Conservation (phyloP, 768 basidiomycete species). For the Collybia nuda region DNA sequence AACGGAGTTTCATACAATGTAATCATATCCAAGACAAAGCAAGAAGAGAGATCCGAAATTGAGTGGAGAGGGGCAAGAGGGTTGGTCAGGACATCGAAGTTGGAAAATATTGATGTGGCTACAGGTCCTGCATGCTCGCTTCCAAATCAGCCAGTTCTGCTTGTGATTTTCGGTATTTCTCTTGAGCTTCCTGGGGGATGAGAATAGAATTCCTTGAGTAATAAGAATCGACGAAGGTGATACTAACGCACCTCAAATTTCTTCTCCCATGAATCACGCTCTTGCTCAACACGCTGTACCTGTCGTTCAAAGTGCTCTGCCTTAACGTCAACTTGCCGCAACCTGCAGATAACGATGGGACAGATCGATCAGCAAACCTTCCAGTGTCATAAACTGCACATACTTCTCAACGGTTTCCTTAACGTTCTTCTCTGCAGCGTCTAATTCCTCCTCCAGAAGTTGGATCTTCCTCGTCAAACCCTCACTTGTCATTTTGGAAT, state of each 20-base stretch:
- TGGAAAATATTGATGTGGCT: slow-evolving; percentile 20
- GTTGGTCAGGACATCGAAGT: slow-evolving; percentile 1
- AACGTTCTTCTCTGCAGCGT: slow-evolving; percentile 92
- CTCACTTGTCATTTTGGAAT: slow-evolving; percentile 71
- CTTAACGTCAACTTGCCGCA: slow-evolving; percentile 96
- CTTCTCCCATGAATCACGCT: slow-evolving; percentile 92
- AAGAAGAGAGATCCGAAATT: slow-evolving; percentile 8
- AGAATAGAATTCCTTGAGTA: slow-evolving; percentile 6
- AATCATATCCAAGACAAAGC: slow-evolving; percentile 9
- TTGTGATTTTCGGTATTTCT: slow-evolving; percentile 74
- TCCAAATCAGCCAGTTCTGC: slow-evolving; percentile 84
- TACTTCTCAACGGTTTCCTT: slow-evolving; percentile 98
- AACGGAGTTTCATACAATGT: slow-evolving; percentile 7
- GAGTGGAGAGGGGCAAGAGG: not conserved
- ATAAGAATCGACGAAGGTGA: not conserved
- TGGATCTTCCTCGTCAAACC: slow-evolving; percentile 80
- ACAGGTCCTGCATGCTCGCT: slow-evolving; percentile 70
- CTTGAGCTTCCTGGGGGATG: slow-evolving; percentile 59
- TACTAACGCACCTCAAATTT: slow-evolving; percentile 78
- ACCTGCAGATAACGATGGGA: slow-evolving; percentile 41
- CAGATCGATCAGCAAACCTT: slow-evolving; percentile 15
- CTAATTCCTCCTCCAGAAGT: slow-evolving; percentile 93
- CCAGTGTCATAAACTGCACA: slow-evolving; percentile 28
- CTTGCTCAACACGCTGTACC: slow-evolving; percentile 81
- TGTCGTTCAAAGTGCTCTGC: slow-evolving; percentile 98